phyloP scores from a whole-genome alignment of 2,329 filamentous ascomycete species.

The Dryadomyces quercivorus region DNA sequence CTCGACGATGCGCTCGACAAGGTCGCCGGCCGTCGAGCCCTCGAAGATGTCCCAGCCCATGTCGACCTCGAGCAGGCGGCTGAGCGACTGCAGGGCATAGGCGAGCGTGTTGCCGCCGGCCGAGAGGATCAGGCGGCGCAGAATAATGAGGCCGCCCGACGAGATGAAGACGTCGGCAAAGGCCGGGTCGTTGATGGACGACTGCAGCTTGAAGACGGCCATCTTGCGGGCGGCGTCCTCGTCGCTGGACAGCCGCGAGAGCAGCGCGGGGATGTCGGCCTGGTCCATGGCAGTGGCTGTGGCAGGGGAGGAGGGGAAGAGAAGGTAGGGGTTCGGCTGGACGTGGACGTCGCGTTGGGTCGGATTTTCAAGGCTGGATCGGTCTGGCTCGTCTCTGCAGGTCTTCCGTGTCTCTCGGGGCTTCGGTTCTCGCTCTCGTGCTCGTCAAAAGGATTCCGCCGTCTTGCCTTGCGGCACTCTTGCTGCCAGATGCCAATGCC shows the following conservation, averaged over 20 bases:
- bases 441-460: no score
- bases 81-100: constrained; percentile 84
- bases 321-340: not conserved
- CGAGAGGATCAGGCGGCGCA: constrained; percentile 73
- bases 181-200: constrained; percentile 85
- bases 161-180: constrained; percentile 96
- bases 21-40: constrained; percentile 45
- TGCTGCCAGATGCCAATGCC: no score
- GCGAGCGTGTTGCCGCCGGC: constrained; percentile 89
- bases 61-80: constrained; percentile 81
- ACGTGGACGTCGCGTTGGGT: no score
- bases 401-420: no score
- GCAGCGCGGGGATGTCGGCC: constrained; percentile 52
- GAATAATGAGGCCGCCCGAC: constrained; percentile 68
- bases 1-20: constrained; percentile 71
- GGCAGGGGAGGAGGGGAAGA: not conserved
- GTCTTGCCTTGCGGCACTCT: no score
- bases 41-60: constrained; percentile 93
- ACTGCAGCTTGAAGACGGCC: constrained; percentile 97
- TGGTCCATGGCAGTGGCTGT: constrained; percentile 42
- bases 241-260: constrained; percentile 52
- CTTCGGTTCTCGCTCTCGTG: no score
- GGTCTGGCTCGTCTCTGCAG: no score
- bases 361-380: no score
- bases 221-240: constrained; percentile 94